Evolutionary conservation across 495 filamentous ascomycete genomes (phyloP).

Genomic region (Penicillium desertorum): DNA sequence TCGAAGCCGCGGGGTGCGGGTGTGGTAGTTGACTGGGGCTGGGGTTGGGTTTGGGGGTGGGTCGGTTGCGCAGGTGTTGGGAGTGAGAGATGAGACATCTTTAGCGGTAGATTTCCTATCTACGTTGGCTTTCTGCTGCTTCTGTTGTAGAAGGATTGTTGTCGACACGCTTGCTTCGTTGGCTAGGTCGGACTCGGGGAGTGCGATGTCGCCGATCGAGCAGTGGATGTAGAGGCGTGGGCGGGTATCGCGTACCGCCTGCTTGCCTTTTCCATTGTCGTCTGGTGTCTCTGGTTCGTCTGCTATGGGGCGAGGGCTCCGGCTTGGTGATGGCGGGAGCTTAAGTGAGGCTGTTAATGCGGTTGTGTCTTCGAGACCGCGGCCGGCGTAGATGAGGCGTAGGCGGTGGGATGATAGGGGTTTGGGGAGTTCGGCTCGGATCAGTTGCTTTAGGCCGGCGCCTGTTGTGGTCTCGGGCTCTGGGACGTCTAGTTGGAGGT

Average conservation of each 20-base stretch:
- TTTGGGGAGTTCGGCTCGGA: constrained; percentile 68
- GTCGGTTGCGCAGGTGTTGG: neutral
- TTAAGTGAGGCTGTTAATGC: constrained; percentile 64
- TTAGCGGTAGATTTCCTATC: neutral
- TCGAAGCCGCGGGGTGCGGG: constrained; percentile 85
- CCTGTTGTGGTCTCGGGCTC: constrained; percentile 66
- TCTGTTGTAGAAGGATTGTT: constrained; percentile 26
- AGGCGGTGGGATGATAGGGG: constrained; percentile 64
- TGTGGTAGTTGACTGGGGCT: constrained; percentile 35
- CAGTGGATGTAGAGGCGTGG: constrained; percentile 81
- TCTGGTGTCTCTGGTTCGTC: constrained; percentile 32
- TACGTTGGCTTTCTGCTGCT: constrained; percentile 13
- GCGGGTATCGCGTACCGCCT: constrained; percentile 43
- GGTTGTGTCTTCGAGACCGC: constrained; percentile 71
- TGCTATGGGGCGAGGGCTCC: constrained; percentile 25
- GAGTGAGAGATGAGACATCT: constrained; percentile 12
- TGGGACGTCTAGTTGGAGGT: constrained; percentile 75
- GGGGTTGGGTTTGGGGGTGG: constrained; percentile 8
- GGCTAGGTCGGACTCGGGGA: constrained; percentile 65
- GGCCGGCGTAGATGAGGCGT: constrained; percentile 84
- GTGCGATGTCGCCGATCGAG: constrained; percentile 66
- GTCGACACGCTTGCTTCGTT: constrained; percentile 60
- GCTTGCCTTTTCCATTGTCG: constrained; percentile 58
- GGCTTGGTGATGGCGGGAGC: constrained; percentile 52
- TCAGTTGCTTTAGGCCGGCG: constrained; percentile 73